phyloP scores from a whole-genome alignment of 2,329 filamentous ascomycete species.

The Bisporella sp. region DNA sequence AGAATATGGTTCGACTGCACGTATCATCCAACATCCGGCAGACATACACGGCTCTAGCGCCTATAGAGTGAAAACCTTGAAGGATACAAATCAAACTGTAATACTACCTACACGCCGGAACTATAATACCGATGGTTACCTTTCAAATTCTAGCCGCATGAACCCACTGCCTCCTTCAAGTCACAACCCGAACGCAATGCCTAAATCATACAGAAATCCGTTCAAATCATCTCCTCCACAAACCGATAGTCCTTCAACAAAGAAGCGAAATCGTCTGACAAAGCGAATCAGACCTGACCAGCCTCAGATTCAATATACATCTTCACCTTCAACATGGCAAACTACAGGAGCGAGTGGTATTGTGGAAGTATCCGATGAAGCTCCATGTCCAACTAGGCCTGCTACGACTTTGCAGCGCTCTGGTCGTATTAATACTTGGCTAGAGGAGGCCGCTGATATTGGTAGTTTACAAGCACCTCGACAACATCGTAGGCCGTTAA shows the following conservation, averaged over 20 bases:
- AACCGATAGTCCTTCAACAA: neutral
- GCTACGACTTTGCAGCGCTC: neutral
- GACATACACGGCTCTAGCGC: conserved; percentile 16
- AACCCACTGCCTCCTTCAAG: conserved; percentile 9
- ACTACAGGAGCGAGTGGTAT: neutral
- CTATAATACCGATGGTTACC: conserved; percentile 25
- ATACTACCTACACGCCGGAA: conserved; percentile 17
- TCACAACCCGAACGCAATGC: conserved; percentile 15
- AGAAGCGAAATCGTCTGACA: neutral
- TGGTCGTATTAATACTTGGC: no score
- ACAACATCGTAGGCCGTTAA: no score
- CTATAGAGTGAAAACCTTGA: conserved; percentile 24
- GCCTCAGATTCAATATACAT: neutral
- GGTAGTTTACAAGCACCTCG: no score
- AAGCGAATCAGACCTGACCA: neutral
- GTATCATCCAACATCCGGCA: conserved; percentile 23
- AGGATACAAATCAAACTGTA: conserved; percentile 19
- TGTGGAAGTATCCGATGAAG: neutral
- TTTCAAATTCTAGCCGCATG: conserved; percentile 20
- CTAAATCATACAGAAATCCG: conserved; percentile 19
- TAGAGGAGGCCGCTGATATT: no score
- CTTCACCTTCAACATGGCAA: neutral
- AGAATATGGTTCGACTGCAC: conserved; percentile 19
- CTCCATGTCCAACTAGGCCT: neutral
- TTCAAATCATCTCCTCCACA: conserved; percentile 22